Evolutionary conservation across 345 rosid species (phyloP).

Genomic region (Adansonia digitata): DNA sequence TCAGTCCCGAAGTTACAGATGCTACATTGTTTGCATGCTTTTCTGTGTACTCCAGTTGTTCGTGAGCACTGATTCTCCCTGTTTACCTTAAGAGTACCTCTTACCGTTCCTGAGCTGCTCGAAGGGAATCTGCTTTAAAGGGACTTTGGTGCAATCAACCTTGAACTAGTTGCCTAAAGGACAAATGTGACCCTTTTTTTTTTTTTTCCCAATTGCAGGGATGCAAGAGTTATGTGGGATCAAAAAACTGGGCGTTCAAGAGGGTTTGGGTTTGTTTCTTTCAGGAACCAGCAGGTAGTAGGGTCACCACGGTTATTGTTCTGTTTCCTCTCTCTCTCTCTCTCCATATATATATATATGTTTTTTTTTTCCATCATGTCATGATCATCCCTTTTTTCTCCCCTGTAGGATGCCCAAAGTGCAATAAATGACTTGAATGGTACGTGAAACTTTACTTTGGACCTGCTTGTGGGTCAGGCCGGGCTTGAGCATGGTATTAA

Average conservation of each 20-base stretch:
- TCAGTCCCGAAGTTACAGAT: constrained; percentile 88
- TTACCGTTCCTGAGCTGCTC: not conserved
- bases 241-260: constrained; percentile 97
- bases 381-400: constrained; percentile 4
- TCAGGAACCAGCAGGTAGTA: constrained; percentile 78
- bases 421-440: constrained; percentile 85
- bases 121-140: not conserved
- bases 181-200: not conserved
- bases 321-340: not conserved
- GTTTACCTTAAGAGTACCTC: not conserved
- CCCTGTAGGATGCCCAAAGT: constrained; percentile 73
- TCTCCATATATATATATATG: not conserved
- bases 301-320: not conserved
- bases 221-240: constrained; percentile 96
- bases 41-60: constrained; percentile 63
- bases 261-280: constrained; percentile 93
- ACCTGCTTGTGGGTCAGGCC: no score
- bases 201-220: constrained; percentile 38
- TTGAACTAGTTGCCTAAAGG: not conserved
- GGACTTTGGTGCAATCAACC: not conserved
- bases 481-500: no score
- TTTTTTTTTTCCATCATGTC: not conserved
- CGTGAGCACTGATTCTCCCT: constrained; percentile 45
- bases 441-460: no score
- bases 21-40: constrained; percentile 76